Conservation (phyloP, 1,284 basidiomycete genomes). For the Moesziomyces parantarcticus region DNA sequence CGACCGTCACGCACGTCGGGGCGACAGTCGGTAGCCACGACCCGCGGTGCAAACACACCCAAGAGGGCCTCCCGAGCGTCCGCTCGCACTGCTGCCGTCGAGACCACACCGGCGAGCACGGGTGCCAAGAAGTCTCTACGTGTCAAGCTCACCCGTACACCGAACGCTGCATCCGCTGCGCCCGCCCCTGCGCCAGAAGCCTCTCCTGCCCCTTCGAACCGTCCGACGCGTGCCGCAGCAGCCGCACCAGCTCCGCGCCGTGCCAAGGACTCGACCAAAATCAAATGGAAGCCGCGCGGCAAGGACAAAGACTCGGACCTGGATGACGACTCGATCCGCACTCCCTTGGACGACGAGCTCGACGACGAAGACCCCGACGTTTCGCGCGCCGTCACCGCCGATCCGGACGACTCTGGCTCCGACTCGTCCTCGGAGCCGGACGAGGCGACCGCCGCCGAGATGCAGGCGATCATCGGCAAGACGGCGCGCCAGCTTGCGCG, state of each 20-base stretch:
- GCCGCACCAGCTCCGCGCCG: slow-evolving; percentile 9
- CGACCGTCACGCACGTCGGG: slow-evolving; percentile 3
- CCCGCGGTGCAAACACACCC: slow-evolving; percentile 3
- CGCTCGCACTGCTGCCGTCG: slow-evolving; percentile 10
- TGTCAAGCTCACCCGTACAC: slow-evolving; percentile 44
- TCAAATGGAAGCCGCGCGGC: slow-evolving; percentile 38
- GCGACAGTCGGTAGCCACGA: slow-evolving; percentile 1
- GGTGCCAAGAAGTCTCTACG: slow-evolving; percentile 32
- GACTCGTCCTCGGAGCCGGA: slow-evolving; percentile 33
- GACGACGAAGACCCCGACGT: slow-evolving; percentile 12
- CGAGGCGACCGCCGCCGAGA: slow-evolving; percentile 39
- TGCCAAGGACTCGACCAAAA: slow-evolving; percentile 29
- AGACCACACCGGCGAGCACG: slow-evolving; percentile 10
- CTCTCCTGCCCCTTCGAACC: slow-evolving; percentile 8
- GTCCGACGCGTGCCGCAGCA: slow-evolving; percentile 9
- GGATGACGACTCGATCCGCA: slow-evolving; percentile 26
- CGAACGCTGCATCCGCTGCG: slow-evolving; percentile 9
- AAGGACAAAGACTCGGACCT: slow-evolving; percentile 26
- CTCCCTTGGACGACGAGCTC: slow-evolving; percentile 7
- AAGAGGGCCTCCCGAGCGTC: slow-evolving; percentile 26
- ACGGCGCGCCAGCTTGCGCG: slow-evolving; percentile 64
- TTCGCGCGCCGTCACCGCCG: slow-evolving; percentile 10
- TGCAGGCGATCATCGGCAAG: slow-evolving; percentile 47
- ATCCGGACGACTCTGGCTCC: slow-evolving; percentile 7
- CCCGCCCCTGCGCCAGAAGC: slow-evolving; percentile 4